Conservation (phyloP, 768 basidiomycete genomes). For the Cystofilobasidium capitatum region DNA sequence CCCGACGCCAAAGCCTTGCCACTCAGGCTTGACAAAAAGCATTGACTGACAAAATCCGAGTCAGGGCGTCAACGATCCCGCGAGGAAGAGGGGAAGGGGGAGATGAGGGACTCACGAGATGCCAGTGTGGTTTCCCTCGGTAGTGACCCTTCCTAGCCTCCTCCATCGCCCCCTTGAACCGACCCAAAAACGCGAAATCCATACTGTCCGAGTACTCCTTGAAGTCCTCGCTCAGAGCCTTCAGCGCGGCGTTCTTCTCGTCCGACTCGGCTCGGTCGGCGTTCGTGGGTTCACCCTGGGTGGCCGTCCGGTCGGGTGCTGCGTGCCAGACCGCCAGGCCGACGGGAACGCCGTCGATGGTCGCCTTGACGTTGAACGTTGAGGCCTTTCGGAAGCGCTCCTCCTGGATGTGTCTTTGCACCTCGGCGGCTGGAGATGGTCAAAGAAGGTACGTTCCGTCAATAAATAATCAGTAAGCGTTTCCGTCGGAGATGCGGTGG, state of each 20-base stretch:
- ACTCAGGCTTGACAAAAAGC: not conserved
- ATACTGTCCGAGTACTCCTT: too few relatives aligned
- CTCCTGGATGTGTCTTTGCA: not conserved
- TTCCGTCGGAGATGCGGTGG: too few relatives aligned
- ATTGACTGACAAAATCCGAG: not conserved
- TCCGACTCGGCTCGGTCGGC: not conserved
- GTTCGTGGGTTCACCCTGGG: not conserved
- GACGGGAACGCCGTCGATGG: not conserved
- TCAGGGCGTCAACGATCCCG: not conserved
- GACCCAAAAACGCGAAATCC: not conserved
- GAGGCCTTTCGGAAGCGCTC: not conserved
- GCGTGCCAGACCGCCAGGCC: not conserved
- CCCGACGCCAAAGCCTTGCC: not conserved
- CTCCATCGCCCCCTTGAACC: not conserved
- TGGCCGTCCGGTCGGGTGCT: constrained; percentile 2
- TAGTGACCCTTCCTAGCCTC: not conserved
- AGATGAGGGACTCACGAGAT: not conserved
- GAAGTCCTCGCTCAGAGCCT: too few relatives aligned
- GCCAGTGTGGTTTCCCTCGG: not conserved
- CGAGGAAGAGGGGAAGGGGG: not conserved
- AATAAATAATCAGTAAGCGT: not conserved
- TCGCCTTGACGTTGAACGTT: constrained; percentile 7
- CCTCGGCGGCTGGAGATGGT: not conserved
- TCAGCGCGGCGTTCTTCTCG: not conserved
- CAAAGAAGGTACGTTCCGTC: too few relatives aligned